phyloP scores from a whole-genome alignment of 2,329 filamentous ascomycete genomes.

The Arthroderma sp. region DNA sequence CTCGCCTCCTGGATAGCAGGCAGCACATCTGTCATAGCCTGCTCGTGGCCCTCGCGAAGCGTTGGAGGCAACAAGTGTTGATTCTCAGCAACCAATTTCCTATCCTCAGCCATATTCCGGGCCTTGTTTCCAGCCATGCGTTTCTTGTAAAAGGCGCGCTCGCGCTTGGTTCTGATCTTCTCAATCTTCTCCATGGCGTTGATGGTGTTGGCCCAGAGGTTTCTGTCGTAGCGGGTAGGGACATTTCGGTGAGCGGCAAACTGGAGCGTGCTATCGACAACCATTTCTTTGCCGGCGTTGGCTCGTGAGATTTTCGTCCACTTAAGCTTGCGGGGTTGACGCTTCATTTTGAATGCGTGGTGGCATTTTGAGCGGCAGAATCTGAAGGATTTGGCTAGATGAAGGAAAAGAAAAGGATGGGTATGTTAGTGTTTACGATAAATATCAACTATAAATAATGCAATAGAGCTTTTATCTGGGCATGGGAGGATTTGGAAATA shows the following conservation, averaged over 20 bases:
- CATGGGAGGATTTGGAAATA: too few relatives aligned
- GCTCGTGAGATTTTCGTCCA: slow-evolving; percentile 93
- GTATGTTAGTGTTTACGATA: too few relatives aligned
- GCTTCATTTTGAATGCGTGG: slow-evolving; percentile 92
- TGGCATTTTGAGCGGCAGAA: slow-evolving; percentile 59
- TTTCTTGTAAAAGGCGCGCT: slow-evolving; percentile 86
- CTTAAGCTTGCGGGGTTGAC: slow-evolving; percentile 89
- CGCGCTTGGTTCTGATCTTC: slow-evolving; percentile 71
- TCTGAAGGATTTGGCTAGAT: slow-evolving; percentile 32
- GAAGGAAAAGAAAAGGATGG: too few relatives aligned
- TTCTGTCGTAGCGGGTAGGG: slow-evolving; percentile 89
- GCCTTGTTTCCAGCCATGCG: slow-evolving; percentile 71
- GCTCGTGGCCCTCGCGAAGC: too few relatives aligned
- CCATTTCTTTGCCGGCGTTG: slow-evolving; percentile 73
- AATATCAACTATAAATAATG: too few relatives aligned
- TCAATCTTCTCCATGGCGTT: slow-evolving; percentile 81
- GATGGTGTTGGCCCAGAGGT: slow-evolving; percentile 74
- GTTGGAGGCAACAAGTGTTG: slow-evolving; percentile 51
- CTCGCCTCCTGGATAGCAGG: neutral
- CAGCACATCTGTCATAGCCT: neutral
- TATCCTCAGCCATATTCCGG: slow-evolving; percentile 62
- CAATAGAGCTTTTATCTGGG: too few relatives aligned
- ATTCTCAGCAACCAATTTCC: slow-evolving; percentile 82
- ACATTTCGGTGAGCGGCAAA: slow-evolving; percentile 90
- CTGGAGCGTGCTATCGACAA: slow-evolving; percentile 83